Evolutionary conservation across 2,329 filamentous ascomycete species (phyloP).

Genomic region (Trichoderma atroviride): DNA sequence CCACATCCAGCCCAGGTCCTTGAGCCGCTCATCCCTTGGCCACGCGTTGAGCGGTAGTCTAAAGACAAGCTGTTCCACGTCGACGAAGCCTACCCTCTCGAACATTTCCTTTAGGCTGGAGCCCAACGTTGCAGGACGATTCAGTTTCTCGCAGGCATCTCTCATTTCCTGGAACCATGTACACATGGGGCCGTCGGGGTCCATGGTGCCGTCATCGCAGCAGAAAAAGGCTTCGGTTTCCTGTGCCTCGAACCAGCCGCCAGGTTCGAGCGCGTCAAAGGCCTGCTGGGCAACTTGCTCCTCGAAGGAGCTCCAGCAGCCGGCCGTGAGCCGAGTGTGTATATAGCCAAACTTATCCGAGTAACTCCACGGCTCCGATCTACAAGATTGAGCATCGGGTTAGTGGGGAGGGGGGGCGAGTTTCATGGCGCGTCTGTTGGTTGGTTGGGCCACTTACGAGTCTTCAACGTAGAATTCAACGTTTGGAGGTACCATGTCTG

Average conservation of each 20-base stretch:
- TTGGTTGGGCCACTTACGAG: slow-evolving; percentile 40
- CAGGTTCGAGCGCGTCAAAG: slow-evolving; percentile 51
- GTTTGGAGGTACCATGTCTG: slow-evolving; percentile 53
- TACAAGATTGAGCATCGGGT: slow-evolving; percentile 29
- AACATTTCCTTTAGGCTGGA: slow-evolving; percentile 43
- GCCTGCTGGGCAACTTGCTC: slow-evolving; percentile 54
- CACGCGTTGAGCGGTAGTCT: slow-evolving; percentile 59
- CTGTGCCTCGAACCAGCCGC: slow-evolving; percentile 59
- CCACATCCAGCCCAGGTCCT: slow-evolving; percentile 50
- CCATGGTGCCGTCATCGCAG: slow-evolving; percentile 52
- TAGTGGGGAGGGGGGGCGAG: not conserved
- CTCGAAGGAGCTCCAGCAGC: slow-evolving; percentile 54
- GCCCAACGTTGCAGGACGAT: slow-evolving; percentile 44
- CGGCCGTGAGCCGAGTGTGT: slow-evolving; percentile 53
- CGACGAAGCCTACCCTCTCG: slow-evolving; percentile 56
- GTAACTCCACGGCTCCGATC: slow-evolving; percentile 54
- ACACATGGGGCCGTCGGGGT: slow-evolving; percentile 42
- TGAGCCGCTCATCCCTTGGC: slow-evolving; percentile 50
- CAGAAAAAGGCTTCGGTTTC: slow-evolving; percentile 46
- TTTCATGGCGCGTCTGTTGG: slow-evolving; percentile 34
- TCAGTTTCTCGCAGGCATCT: slow-evolving; percentile 41
- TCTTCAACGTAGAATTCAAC: slow-evolving; percentile 59
- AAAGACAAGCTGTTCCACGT: slow-evolving; percentile 55
- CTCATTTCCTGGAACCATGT: slow-evolving; percentile 47
- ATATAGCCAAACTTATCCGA: slow-evolving; percentile 60